Conservation (phyloP, 2,329 filamentous ascomycete genomes). For the Ceratocystis albifundus region DNA sequence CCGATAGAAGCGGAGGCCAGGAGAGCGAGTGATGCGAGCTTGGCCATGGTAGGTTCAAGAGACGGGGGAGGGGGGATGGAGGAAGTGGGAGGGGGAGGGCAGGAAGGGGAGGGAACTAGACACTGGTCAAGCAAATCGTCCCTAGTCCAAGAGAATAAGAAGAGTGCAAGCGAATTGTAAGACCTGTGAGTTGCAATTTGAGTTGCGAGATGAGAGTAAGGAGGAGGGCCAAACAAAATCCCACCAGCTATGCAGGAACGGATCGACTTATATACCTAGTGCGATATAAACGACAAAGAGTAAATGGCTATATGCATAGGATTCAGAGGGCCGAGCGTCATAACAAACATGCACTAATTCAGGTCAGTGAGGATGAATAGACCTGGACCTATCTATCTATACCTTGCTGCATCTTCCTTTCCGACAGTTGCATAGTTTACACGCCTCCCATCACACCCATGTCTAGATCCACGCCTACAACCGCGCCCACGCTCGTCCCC, state of each 20-base stretch:
- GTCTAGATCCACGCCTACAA: background rate
- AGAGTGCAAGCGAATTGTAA: slow-evolving; percentile 9
- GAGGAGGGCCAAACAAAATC: no score
- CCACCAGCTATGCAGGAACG: background rate
- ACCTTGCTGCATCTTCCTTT: no score
- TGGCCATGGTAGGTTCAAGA: slow-evolving; percentile 13
- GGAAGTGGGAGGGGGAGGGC: no score
- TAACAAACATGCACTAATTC: background rate
- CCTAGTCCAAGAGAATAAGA: background rate
- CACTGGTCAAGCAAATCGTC: slow-evolving; percentile 6
- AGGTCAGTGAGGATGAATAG: no score
- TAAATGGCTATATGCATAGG: no score
- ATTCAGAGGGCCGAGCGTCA: no score
- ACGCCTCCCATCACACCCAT: background rate
- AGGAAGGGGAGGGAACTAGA: background rate
- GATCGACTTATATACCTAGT: background rate
- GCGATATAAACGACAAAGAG: background rate
- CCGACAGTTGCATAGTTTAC: background rate
- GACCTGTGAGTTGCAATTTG: background rate
- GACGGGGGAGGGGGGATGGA: no score
- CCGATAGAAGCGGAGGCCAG: slow-evolving; percentile 17
- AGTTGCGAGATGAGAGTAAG: background rate
- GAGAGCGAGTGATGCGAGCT: slow-evolving; percentile 17
- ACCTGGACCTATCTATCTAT: no score
- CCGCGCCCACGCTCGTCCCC: background rate